These are phyloP conservation scores for Cladosporium sp. DNA, from an alignment of 2,329 filamentous ascomycete genomes.

Conservation along the genomic window DNA sequence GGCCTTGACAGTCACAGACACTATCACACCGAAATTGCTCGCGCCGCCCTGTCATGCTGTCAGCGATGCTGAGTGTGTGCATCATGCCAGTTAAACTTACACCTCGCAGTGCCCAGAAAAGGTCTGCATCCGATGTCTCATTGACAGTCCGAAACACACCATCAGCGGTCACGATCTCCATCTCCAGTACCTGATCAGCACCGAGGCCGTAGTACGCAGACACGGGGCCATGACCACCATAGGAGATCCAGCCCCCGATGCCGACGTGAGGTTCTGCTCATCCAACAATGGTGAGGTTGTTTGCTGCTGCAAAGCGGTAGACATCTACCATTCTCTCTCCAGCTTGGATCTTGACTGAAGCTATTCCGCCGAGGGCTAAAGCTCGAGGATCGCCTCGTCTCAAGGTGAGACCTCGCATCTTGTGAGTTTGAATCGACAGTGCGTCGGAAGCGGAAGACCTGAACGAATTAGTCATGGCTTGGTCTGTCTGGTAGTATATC, in stretches of 20 bases:
- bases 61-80: neutral
- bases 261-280: constrained; percentile 60
- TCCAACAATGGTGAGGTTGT: constrained; percentile 55
- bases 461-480: neutral
- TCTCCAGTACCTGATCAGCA: constrained; percentile 60
- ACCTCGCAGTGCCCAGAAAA: constrained; percentile 66
- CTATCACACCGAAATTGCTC: constrained; percentile 60
- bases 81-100: constrained; percentile 4
- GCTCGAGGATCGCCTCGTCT: constrained; percentile 21
- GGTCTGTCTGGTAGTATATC: neutral
- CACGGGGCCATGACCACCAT: constrained; percentile 61
- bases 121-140: constrained; percentile 52
- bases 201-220: constrained; percentile 58
- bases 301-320: constrained; percentile 48
- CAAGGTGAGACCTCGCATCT: constrained; percentile 10
- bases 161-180: constrained; percentile 49
- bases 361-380: constrained; percentile 11
- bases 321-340: constrained; percentile 56
- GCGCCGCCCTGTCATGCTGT: constrained; percentile 51
- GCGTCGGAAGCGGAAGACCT: constrained; percentile 20
- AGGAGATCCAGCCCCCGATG: constrained; percentile 61
- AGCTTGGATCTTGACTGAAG: constrained; percentile 52
- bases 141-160: constrained; percentile 54
- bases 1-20: constrained; percentile 57
- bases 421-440: constrained; percentile 19